A percentile compares a stretch with the other conserved stretches of the same genome.
These are phyloP conservation scores for Punica granatum DNA, from an alignment of 345 rosid genomes.

Conservation along the genomic window DNA sequence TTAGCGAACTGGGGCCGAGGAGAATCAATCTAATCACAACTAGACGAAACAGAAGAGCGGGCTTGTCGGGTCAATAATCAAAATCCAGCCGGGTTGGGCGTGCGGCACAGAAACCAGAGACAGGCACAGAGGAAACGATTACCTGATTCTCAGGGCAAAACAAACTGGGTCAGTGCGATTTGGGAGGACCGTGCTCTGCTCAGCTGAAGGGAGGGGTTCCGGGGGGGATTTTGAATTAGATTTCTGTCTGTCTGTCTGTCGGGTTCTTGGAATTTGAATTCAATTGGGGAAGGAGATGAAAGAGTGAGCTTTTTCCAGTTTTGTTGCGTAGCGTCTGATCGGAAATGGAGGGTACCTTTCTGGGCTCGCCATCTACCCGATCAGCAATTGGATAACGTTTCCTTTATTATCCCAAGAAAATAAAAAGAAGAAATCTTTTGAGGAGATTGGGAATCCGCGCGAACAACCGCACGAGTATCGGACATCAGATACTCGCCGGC, in stretches of 20 bases:
- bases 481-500: too few species aligned
- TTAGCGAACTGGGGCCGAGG: not conserved
- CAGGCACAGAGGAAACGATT: not conserved
- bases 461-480: too few species aligned
- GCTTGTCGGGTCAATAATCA: not conserved
- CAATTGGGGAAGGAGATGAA: constrained; percentile 8
- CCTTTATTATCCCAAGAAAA: too few species aligned
- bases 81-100: not conserved
- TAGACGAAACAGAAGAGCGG: not conserved
- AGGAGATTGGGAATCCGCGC: too few species aligned
- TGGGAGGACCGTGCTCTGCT: not conserved
- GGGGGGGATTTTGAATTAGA: constrained; percentile 3
- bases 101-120: constrained; percentile 2
- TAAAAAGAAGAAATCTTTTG: too few species aligned
- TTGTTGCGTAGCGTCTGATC: not conserved
- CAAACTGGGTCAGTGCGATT: not conserved
- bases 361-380: not conserved
- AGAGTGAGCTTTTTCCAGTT: not conserved
- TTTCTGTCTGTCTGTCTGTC: too few species aligned
- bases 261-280: constrained; percentile 9
- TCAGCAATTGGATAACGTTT: not conserved
- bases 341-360: not conserved
- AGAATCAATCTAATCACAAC: not conserved
- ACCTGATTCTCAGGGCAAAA: not conserved
- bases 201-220: not conserved